phyloP scores from a whole-genome alignment of 176 grass and related monocot species.

The Cocos nucifera region DNA sequence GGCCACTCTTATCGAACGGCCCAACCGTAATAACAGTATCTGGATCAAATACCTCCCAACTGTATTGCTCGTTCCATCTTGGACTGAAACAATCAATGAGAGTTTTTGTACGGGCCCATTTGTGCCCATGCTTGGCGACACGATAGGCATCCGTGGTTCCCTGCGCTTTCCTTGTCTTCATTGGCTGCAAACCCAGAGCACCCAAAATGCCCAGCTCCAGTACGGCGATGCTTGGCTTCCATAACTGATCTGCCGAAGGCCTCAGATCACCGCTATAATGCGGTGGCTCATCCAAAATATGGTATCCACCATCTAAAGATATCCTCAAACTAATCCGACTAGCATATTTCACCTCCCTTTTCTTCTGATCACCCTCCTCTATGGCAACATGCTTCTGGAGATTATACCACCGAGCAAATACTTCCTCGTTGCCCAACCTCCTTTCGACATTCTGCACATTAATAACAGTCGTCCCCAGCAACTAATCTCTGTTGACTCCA shows the following conservation, averaged over 20 bases:
- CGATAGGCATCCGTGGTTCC: slow-evolving; percentile 77
- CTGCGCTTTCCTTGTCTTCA: slow-evolving; percentile 61
- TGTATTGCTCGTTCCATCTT: slow-evolving; percentile 84
- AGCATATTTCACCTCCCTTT: too few relatives aligned
- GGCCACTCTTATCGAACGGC: slow-evolving; percentile 51
- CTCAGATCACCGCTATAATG: slow-evolving; percentile 86
- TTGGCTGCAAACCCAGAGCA: slow-evolving; percentile 50
- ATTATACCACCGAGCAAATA: slow-evolving; percentile 79
- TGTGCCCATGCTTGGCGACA: slow-evolving; percentile 86
- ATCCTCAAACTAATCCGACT: slow-evolving; percentile 20
- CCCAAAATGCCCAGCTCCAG: slow-evolving; percentile 79
- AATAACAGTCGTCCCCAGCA: slow-evolving; percentile 60
- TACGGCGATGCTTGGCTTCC: slow-evolving; percentile 61
- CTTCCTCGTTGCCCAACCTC: slow-evolving; percentile 64
- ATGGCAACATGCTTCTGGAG: slow-evolving; percentile 40
- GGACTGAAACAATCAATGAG: slow-evolving; percentile 51
- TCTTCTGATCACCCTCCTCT: too few relatives aligned
- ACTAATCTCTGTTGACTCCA: slow-evolving; percentile 51
- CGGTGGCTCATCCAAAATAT: slow-evolving; percentile 93
- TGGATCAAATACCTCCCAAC: slow-evolving; percentile 87
- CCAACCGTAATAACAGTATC: slow-evolving; percentile 83
- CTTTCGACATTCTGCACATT: slow-evolving; percentile 46
- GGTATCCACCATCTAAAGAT: slow-evolving; percentile 82
- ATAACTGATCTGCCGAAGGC: slow-evolving; percentile 70
- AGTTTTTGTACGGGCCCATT: slow-evolving; percentile 92